Conservation (phyloP, 192 early-diverging fungal species). For the Coemansia sp. region DNA sequence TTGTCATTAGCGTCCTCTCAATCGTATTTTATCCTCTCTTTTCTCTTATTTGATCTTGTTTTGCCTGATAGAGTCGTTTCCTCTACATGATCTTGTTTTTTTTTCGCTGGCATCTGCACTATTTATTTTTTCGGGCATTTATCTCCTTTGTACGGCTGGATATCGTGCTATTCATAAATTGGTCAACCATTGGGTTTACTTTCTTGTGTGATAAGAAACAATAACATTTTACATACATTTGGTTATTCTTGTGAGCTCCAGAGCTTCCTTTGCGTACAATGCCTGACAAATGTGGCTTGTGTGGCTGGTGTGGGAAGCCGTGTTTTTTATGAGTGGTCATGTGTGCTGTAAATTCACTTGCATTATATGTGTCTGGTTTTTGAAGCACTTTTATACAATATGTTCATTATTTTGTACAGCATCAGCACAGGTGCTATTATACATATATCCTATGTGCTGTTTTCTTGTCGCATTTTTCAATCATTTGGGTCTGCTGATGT, state of each 20-base stretch:
- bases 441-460: background rate
- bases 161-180: background rate
- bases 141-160: background rate
- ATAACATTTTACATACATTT: background rate
- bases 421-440: background rate
- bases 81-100: background rate
- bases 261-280: background rate
- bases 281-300: background rate
- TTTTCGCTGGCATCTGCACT: conserved; percentile 6
- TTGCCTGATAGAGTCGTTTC: background rate
- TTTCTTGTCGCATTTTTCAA: too few species aligned
- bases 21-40: background rate
- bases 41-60: background rate
- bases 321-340: background rate
- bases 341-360: too few species aligned
- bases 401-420: background rate
- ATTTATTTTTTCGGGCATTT: background rate
- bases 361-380: too few species aligned
- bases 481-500: too few species aligned
- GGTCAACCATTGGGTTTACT: background rate
- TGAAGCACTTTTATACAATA: too few species aligned
- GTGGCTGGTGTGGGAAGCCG: background rate
- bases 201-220: background rate
- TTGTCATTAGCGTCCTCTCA: background rate
- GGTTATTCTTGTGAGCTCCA: too few species aligned